Percentiles rank a stretch among this genome's conserved stretches.
Evolutionary conservation across 305 asterid genomes (phyloP).

Genomic region (Solanum hybrid): DNA sequence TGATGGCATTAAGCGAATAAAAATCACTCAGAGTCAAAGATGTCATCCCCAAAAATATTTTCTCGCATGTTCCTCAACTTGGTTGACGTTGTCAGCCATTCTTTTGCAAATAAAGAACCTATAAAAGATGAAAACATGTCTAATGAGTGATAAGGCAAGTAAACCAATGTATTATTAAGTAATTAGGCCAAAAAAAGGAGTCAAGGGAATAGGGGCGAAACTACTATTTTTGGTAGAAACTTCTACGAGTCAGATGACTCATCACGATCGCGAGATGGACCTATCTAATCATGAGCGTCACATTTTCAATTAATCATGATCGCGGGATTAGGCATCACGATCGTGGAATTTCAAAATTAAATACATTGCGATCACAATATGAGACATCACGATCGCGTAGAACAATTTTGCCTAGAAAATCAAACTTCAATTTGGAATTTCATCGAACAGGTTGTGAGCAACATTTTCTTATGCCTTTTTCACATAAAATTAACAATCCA

Average conservation of each 20-base stretch:
- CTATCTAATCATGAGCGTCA: neutral
- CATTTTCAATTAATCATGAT: too few species aligned
- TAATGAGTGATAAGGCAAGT: neutral
- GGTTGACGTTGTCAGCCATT: neutral
- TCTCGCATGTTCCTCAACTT: neutral
- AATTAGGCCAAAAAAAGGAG: too few species aligned
- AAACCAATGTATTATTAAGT: neutral
- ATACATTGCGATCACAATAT: neutral
- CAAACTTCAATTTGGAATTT: neutral
- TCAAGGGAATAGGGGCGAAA: neutral
- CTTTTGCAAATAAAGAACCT: neutral
- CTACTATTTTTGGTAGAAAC: neutral
- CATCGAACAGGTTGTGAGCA: neutral
- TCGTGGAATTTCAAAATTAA: neutral
- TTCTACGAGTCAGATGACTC: neutral
- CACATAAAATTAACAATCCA: neutral
- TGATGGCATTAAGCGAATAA: neutral
- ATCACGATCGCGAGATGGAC: neutral
- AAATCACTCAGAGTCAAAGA: neutral
- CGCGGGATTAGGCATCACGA: neutral
- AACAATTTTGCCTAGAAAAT: neutral
- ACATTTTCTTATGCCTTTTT: neutral
- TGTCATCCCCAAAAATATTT: neutral
- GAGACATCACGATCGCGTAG: neutral
- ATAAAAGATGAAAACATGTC: neutral